A percentile compares a stretch with the other conserved stretches of the same genome.
Evolutionary conservation across 352 stramenopile genomes (phyloP).

Genomic region (Thraustochytrium sp.): DNA sequence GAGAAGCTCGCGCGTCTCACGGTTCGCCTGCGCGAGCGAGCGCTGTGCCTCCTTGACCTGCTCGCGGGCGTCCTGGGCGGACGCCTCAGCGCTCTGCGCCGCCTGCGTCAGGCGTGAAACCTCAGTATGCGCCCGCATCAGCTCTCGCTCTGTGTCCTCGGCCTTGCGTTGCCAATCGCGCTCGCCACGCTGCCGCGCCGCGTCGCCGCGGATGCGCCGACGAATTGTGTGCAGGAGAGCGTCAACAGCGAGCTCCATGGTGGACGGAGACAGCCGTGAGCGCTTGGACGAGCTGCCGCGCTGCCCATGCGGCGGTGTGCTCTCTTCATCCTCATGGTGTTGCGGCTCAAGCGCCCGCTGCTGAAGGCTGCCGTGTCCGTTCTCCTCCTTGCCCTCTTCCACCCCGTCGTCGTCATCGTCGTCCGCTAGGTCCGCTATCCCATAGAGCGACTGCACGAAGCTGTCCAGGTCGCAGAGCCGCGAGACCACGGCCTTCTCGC

Average conservation of each 20-base stretch:
- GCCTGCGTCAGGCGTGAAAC: background rate
- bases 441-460: constrained; percentile 16
- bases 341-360: too few species aligned
- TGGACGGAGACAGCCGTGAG: background rate
- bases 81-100: background rate
- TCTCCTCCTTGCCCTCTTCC: background rate
- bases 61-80: background rate
- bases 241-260: background rate
- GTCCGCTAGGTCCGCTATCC: too few species aligned
- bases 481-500: background rate
- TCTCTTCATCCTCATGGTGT: too few species aligned
- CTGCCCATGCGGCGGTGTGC: too few species aligned
- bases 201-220: background rate
- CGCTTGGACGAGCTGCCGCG: background rate
- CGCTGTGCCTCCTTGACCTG: background rate
- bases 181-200: background rate
- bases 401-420: background rate
- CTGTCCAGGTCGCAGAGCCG: background rate
- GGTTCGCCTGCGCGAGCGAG: background rate
- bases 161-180: background rate
- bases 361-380: too few species aligned
- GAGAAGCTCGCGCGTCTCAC: background rate
- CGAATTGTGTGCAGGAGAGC: background rate
- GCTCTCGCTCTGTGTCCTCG: background rate
- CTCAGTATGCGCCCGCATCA: background rate